Evolutionary conservation across 2,329 filamentous ascomycete genomes (phyloP), one percentile per base, ranked within the genome.

Genomic region (Ceratocystis eucalypticola): DNA sequence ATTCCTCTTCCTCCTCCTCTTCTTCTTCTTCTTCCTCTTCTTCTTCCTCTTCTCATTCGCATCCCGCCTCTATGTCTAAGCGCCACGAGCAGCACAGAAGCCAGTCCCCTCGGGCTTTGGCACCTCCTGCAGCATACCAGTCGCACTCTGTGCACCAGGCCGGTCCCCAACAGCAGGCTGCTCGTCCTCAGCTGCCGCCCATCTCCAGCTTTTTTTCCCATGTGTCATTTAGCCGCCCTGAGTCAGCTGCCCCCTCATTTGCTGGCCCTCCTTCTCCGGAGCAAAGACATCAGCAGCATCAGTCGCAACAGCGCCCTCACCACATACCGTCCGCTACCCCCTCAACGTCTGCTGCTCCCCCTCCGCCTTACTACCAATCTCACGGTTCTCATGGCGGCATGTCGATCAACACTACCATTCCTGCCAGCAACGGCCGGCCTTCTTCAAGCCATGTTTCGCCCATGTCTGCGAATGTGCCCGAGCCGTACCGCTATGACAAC

Each of bases 391-490:
- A 57, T 17, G 17, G 55, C 28, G 33, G 55, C 28, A 59, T 59
- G 25, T 59, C 55, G 2, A 12, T 59, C 55, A 59, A 59, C 55
- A 59, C 55, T 33, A 8, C 28, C 3, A 6, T 59, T 59, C 17
- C 25, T 37, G 15, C 55, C 28, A 59, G 4, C 30, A 37, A 28
- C 17, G 55, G 55, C 28, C 55, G 55, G 15, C 55, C 55, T 5
- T 33, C 55, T 4, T 59, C 55, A 8, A 59, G 55, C 25, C 55
- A 59, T 59, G 55, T 59, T 30, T 59, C 55, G 55, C 55, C 55
- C 55, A 59, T 59, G 55, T 59, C 55, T 25, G 33, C 8, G 28
- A 37, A 15, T n/a, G 55, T 37, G 28, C 55, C 55, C 30, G 55
- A 59, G 30, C 33, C 28, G 25, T 59, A 59, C 55, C 55, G 55